These are phyloP conservation scores for Fraxinus cuspidata DNA, from an alignment of 257 asterid genomes.

Conservation along the genomic window DNA sequence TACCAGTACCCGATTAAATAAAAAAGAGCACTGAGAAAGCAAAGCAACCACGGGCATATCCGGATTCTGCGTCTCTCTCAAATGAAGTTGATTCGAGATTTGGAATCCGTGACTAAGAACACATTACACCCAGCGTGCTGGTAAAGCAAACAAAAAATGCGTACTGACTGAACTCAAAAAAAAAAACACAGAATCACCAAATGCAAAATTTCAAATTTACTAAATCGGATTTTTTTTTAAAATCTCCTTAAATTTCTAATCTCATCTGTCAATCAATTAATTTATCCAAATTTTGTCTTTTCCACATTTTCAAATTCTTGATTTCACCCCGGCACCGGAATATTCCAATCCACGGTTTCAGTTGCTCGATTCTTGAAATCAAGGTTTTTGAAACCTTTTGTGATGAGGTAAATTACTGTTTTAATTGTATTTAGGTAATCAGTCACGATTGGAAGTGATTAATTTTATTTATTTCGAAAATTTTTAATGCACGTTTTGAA, in stretches of 20 bases:
- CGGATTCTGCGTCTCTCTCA: constrained; percentile 44
- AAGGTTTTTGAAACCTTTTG: neutral
- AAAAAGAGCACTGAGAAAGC: neutral
- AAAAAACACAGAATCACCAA: constrained; percentile 15
- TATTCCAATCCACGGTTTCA: neutral
- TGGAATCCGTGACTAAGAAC: constrained; percentile 45
- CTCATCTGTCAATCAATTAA: neutral
- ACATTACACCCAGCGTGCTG: constrained; percentile 43
- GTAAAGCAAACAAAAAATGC: constrained; percentile 29
- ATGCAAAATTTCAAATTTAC: neutral
- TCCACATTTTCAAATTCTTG: neutral
- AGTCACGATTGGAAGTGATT: neutral
- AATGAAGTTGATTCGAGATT: constrained; percentile 35
- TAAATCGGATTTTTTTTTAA: neutral
- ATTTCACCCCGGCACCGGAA: constrained; percentile 1
- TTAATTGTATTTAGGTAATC: constrained; percentile 6
- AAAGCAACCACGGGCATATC: constrained; percentile 14
- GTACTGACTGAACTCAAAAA: constrained; percentile 25
- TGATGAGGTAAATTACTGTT: neutral
- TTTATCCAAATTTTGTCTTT: neutral
- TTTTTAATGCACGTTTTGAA: constrained; percentile 21
- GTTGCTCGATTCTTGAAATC: constrained; percentile 17
- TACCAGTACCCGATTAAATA: neutral
- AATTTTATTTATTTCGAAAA: neutral
- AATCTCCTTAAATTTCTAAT: neutral